Percentiles rank a stretch among this genome's conserved stretches.
Evolutionary conservation across 768 basidiomycete genomes (phyloP).

Genomic region (Suillus variegatus): DNA sequence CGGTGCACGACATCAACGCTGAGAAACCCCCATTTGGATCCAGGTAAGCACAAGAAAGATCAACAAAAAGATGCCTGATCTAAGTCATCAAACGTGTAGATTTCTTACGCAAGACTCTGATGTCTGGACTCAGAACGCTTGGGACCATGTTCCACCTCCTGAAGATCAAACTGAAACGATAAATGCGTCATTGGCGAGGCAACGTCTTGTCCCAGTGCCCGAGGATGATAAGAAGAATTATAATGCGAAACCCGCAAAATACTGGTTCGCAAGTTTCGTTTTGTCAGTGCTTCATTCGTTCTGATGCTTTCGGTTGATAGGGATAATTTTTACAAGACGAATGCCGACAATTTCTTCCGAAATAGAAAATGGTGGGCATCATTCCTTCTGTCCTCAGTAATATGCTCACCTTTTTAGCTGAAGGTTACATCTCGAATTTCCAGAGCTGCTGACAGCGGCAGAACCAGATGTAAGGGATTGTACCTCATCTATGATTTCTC

Average conservation of each 20-base stretch:
- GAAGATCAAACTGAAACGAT: conserved; percentile 80
- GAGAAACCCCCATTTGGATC: conserved; percentile 73
- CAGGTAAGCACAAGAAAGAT: conserved; percentile 41
- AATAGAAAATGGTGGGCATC: conserved; percentile 78
- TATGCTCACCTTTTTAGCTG: background rate
- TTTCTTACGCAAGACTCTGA: conserved; percentile 70
- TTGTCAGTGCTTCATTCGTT: conserved; percentile 27
- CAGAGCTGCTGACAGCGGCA: conserved; percentile 75
- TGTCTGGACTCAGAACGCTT: conserved; percentile 87
- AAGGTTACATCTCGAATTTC: conserved; percentile 94
- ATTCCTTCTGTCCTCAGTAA: background rate
- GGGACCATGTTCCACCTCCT: conserved; percentile 89
- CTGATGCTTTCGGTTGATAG: conserved; percentile 44
- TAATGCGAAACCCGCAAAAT: conserved; percentile 69
- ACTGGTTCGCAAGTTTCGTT: conserved; percentile 53
- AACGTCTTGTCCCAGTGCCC: conserved; percentile 72
- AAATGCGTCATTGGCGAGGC: conserved; percentile 64
- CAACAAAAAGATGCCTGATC: conserved; percentile 8
- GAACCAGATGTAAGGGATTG: conserved; percentile 55
- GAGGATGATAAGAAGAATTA: conserved; percentile 70
- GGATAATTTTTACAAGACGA: conserved; percentile 92
- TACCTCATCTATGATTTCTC: background rate
- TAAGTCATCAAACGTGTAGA: conserved; percentile 35
- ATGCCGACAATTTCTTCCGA: conserved; percentile 88
- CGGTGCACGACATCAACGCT: conserved; percentile 59